Evolutionary conservation across 768 basidiomycete species (phyloP).

Genomic region (Suillus decipiens): DNA sequence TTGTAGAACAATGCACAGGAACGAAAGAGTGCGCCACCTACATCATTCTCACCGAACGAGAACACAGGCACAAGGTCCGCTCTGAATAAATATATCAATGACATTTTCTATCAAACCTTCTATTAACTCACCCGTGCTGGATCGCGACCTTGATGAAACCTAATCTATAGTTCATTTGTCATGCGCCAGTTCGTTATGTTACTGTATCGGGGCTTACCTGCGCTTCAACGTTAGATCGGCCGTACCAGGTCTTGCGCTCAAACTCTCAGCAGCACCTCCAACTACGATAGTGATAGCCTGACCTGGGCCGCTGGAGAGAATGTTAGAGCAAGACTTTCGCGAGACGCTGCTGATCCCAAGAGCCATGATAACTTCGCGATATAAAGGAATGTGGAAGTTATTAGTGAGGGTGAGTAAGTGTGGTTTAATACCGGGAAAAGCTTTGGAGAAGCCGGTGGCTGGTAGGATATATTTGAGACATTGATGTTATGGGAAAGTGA

Average conservation of each 20-base stretch:
- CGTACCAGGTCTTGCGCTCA: constrained; percentile 95
- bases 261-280: constrained; percentile 93
- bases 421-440: constrained; percentile 89
- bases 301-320: constrained; percentile 61
- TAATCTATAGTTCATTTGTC: constrained; percentile 44
- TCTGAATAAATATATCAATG: constrained; percentile 39
- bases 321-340: constrained; percentile 87
- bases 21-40: constrained; percentile 38
- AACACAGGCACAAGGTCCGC: constrained; percentile 98
- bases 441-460: constrained; percentile 89
- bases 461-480: constrained; percentile 11
- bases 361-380: constrained; percentile 86
- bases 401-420: constrained; percentile 89
- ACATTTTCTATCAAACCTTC: constrained; percentile 1
- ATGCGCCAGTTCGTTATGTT: not conserved
- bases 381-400: constrained; percentile 92
- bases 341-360: constrained; percentile 94
- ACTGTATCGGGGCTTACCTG: constrained; percentile 45
- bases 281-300: constrained; percentile 91
- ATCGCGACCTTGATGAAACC: constrained; percentile 97
- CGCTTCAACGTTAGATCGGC: constrained; percentile 82
- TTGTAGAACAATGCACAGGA: not conserved
- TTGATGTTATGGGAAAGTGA: constrained; percentile 3
- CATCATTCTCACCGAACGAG: constrained; percentile 98
- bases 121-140: constrained; percentile 67